A percentile compares a stretch with the other conserved stretches of the same genome.
phyloP scores from a whole-genome alignment of 208 protist species.

The Strigomonas oncopelti region DNA sequence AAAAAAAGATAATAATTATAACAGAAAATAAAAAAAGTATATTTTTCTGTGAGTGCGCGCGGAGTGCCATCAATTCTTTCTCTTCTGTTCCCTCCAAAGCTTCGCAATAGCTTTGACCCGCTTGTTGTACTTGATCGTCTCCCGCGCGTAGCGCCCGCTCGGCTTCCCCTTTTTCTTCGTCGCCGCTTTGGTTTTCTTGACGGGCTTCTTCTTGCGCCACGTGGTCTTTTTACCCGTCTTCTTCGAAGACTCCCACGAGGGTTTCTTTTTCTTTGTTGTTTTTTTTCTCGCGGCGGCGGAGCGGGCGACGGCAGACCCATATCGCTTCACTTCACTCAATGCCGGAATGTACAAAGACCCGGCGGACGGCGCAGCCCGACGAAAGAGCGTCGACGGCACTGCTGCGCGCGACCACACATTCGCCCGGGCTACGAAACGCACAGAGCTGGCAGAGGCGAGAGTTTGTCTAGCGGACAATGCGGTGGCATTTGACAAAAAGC shows the following conservation, averaged over 20 bases:
- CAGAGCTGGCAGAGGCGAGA: neutral
- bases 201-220: slow-evolving; percentile 1
- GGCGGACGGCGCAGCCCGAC: too few species aligned
- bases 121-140: slow-evolving; percentile 85
- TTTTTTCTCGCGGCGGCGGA: neutral
- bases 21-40: neutral
- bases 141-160: slow-evolving; percentile 23
- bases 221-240: neutral
- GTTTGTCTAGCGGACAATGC: too few species aligned
- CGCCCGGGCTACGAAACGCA: neutral
- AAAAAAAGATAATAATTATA: neutral
- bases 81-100: slow-evolving; percentile 66
- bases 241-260: neutral
- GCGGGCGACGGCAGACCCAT: neutral
- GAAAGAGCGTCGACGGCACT: neutral
- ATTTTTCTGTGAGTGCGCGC: neutral
- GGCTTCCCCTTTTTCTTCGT: slow-evolving; percentile 3
- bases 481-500: too few species aligned
- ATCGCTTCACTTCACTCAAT: neutral
- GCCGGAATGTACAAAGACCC: neutral
- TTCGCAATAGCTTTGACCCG: slow-evolving; percentile 77
- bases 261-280: neutral
- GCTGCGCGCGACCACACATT: neutral
- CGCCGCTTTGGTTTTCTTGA: neutral
- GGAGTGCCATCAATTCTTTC: slow-evolving; percentile 4